A percentile compares a stretch with the other conserved stretches of the same genome.
Evolutionary conservation across 441 rosid genomes (phyloP).

Genomic region (Melastoma candidum): DNA sequence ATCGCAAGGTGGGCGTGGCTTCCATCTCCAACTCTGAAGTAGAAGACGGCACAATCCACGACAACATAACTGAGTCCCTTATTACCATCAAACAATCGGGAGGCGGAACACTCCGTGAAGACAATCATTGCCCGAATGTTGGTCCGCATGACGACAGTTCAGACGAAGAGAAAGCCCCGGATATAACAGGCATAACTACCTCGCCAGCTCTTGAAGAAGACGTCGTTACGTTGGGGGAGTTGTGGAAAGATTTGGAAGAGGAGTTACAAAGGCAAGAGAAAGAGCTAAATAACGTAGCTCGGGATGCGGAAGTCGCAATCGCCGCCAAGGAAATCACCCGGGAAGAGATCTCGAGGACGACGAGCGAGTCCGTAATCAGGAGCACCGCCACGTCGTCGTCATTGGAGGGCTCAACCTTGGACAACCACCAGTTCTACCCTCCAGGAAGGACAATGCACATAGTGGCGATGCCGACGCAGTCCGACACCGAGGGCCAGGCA

Average conservation of each 20-base stretch:
- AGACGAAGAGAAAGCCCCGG: constrained; percentile 56
- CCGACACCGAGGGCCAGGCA: constrained; percentile 7
- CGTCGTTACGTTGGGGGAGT: constrained; percentile 56
- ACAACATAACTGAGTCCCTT: constrained; percentile 34
- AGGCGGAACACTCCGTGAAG: constrained; percentile 25
- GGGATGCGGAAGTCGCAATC: constrained; percentile 62
- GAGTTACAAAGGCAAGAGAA: constrained; percentile 64
- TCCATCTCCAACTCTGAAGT: constrained; percentile 30
- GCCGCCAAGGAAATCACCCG: constrained; percentile 63
- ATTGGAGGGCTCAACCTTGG: constrained; percentile 16
- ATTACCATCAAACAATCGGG: constrained; percentile 21
- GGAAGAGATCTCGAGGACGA: constrained; percentile 47
- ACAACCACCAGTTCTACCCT: constrained; percentile 68
- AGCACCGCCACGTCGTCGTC: constrained; percentile 23
- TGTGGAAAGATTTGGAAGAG: constrained; percentile 84
- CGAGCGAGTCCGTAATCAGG: constrained; percentile 28
- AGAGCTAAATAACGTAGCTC: constrained; percentile 41
- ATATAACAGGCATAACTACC: constrained; percentile 30
- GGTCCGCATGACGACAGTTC: constrained; percentile 44
- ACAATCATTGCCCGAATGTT: constrained; percentile 29
- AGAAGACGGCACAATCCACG: constrained; percentile 33
- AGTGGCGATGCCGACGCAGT: constrained; percentile 32
- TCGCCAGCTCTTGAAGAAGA: constrained; percentile 32
- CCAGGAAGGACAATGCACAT: constrained; percentile 89
- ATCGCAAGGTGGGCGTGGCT: constrained; percentile 44